These are phyloP conservation scores for Glaciozyma martinii DNA, from an alignment of 768 basidiomycete genomes.

Conservation along the genomic window DNA sequence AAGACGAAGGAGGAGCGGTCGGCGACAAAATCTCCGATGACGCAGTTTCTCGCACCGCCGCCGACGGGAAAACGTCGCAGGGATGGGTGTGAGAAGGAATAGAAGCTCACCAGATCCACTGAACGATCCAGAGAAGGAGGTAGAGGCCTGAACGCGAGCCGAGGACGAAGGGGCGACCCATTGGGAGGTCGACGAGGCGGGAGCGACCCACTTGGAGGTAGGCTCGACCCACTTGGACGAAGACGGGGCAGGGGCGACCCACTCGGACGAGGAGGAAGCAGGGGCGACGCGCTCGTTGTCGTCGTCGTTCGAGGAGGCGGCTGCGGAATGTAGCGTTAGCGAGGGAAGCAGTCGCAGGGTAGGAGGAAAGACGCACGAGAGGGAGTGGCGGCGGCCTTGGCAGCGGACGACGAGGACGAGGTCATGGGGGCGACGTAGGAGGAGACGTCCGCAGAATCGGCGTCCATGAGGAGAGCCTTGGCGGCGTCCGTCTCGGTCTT, in stretches of 20 bases:
- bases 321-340: background rate
- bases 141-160: slow-evolving; percentile 7
- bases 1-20: no score
- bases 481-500: slow-evolving; percentile 39
- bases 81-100: no score
- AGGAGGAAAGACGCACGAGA: background rate
- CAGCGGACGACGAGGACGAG: slow-evolving; percentile 31
- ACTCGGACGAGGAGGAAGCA: slow-evolving; percentile 18
- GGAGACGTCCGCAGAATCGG: slow-evolving; percentile 49
- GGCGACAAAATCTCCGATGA: no score
- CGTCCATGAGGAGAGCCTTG: slow-evolving; percentile 43
- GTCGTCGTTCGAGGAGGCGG: no score
- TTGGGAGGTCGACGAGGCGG: background rate
- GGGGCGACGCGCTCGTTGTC: background rate
- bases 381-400: slow-evolving; percentile 20
- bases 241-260: background rate
- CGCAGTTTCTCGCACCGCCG: no score
- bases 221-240: background rate
- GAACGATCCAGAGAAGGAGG: no score
- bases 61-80: no score
- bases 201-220: background rate
- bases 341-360: slow-evolving; percentile 13
- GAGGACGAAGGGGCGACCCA: background rate
- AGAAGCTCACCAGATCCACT: no score
- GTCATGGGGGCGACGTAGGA: slow-evolving; percentile 2